phyloP scores from a whole-genome alignment of 169 alveolate genomes.

The Fabrea salina region DNA sequence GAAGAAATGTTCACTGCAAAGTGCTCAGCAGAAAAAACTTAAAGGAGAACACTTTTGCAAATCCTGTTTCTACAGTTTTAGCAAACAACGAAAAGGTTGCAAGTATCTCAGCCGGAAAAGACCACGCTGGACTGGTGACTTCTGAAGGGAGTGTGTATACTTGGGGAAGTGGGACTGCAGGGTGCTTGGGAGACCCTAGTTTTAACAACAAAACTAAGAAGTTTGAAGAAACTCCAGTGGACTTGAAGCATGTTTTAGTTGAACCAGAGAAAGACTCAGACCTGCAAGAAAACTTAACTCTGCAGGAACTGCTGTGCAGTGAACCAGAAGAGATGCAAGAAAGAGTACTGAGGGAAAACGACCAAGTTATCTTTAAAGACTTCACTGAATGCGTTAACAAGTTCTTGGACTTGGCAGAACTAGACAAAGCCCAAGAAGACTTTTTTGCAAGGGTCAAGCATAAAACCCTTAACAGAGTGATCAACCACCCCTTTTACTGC shows the following conservation, averaged over 20 bases:
- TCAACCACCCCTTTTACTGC: background rate
- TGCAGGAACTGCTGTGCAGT: background rate
- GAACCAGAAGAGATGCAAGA: background rate
- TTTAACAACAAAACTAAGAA: background rate
- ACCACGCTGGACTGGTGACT: background rate
- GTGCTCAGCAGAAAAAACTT: background rate
- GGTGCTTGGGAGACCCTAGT: background rate
- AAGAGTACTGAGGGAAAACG: background rate
- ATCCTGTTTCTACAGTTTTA: background rate
- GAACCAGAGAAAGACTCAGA: background rate
- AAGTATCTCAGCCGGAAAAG: background rate
- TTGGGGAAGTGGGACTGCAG: background rate
- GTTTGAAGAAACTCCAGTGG: background rate
- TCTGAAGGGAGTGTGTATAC: background rate
- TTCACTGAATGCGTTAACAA: background rate
- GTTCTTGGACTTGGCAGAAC: background rate
- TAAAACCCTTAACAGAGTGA: background rate
- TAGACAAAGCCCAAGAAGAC: slow-evolving; percentile 3
- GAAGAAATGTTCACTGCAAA: background rate
- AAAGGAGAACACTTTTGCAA: background rate
- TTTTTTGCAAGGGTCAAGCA: slow-evolving; percentile 1
- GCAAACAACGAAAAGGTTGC: background rate
- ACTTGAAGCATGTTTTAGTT: background rate
- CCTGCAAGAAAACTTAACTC: background rate
- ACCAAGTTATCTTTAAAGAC: background rate